Percentiles rank a stretch among this genome's conserved stretches.
phyloP scores from a whole-genome alignment of 2,329 filamentous ascomycete species.

The Fusarium incarnatum region DNA sequence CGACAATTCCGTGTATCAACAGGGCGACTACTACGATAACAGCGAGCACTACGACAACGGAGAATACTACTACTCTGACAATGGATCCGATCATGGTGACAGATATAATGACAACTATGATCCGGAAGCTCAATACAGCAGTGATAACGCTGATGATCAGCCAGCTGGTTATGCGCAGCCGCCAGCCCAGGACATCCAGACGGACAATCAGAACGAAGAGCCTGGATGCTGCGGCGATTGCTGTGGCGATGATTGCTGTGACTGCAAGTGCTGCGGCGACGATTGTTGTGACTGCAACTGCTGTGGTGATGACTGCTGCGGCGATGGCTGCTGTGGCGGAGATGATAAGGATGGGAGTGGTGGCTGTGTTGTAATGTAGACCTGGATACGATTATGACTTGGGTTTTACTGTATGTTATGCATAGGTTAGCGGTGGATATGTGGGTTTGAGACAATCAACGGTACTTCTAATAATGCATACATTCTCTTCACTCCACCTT shows the following conservation, averaged over 20 bases:
- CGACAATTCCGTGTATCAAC: not conserved
- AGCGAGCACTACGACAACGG: not conserved
- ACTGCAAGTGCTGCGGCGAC: not conserved
- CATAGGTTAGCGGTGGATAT: not conserved
- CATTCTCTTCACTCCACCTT: fast-evolving
- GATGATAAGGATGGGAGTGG: not conserved
- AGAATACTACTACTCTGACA: not conserved
- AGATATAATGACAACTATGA: not conserved
- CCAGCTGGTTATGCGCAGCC: not conserved
- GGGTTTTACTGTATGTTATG: not conserved
- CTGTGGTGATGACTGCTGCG: not conserved
- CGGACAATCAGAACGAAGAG: not conserved
- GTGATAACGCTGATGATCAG: not conserved
- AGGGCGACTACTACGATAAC: not conserved
- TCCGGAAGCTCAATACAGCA: not conserved
- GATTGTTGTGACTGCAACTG: not conserved
- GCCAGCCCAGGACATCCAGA: not conserved
- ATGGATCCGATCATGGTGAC: not conserved
- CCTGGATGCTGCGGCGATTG: not conserved
- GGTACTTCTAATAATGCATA: not conserved
- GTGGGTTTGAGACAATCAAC: not conserved
- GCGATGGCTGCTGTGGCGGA: not conserved
- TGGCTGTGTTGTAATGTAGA: slow-evolving; percentile 26
- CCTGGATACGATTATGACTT: not conserved
- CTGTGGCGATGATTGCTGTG: not conserved